Base-by-base conservation (phyloP, 2,329 filamentous ascomycete species). In the Talaromyces sp. region DNA sequence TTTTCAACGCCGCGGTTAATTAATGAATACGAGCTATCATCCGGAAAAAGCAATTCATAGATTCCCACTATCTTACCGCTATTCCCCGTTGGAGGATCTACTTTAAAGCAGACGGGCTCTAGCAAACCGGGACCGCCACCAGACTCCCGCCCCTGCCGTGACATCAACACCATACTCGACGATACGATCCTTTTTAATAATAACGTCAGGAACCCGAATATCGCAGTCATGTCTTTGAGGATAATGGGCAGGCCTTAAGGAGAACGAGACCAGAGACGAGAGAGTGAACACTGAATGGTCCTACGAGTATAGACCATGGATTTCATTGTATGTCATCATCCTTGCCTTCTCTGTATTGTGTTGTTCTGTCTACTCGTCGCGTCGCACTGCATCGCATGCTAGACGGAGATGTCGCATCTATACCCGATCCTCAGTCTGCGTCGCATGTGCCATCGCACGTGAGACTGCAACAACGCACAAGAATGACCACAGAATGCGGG, bases 301-400 rank as follows among this genome's bases (percentile, higher is more conserved):
- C 35, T 54, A 28, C 35, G 16, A 16, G 5, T 37, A 31, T 44
- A 40, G 56, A 63, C 60, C 62, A 79, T 79, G 77, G 77, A 79
- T 75, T 79, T 79, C 67, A 79, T 78, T 70, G 77, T 79, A 67
- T 71, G 77, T 46, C 58, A 35, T 62, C 37, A 58, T 35, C 21
- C 46, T n/a, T 58, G 28, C 54, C 42, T 55, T 59, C 55, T 14
- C 61, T 58, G 44, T 46, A 8, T 11, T 39, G 31, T 39, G n/a
- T 39, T 56, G 18, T 56, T 33, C 28, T 37, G 18, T 21, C 35
- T 57, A 58, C 63, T 61, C 12, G 14, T 18, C 28, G 62, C 25
- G 55, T 21, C 28, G 57, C 40, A 37, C 42, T 33, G 31, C 58
- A 54, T 54, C 42, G 37, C 48, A 25, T 46, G 11, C 21, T 40